phyloP scores from a whole-genome alignment of 345 rosid genomes.

The Salix koriyanagi region DNA sequence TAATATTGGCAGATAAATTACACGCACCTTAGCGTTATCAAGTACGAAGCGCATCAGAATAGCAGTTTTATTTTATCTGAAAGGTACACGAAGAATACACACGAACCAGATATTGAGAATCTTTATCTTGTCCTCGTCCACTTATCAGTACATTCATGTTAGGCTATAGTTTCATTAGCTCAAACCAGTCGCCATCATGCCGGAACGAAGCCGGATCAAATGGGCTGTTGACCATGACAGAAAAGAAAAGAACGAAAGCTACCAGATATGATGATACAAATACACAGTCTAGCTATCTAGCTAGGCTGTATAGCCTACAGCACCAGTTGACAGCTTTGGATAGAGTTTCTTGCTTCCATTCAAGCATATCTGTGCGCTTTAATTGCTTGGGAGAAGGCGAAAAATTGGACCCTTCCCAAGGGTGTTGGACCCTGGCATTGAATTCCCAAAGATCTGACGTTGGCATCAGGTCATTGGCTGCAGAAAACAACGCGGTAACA shows the following conservation, averaged over 20 bases:
- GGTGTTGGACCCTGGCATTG: not conserved
- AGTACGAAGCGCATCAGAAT: not conserved
- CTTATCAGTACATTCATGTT: not conserved
- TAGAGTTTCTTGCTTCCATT: not conserved
- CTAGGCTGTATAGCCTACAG: not conserved
- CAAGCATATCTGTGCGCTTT: not conserved
- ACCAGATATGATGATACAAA: not conserved
- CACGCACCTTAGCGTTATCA: not conserved
- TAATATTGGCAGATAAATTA: not conserved
- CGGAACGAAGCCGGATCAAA: not conserved
- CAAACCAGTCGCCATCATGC: not conserved
- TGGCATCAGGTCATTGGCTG: not conserved
- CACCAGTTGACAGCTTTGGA: not conserved
- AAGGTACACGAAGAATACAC: not conserved
- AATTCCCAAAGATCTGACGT: not conserved
- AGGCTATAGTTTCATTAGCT: not conserved
- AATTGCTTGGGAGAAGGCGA: not conserved
- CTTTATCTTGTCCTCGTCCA: too few species aligned
- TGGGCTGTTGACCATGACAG: not conserved
- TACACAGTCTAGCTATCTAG: not conserved
- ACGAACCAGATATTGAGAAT: not conserved
- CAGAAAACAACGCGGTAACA: not conserved
- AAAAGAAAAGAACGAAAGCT: not conserved
- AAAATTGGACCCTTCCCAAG: not conserved
- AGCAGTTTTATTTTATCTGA: not conserved